phyloP scores from a whole-genome alignment of 257 asterid genomes.

The Forsythia suspensa region DNA sequence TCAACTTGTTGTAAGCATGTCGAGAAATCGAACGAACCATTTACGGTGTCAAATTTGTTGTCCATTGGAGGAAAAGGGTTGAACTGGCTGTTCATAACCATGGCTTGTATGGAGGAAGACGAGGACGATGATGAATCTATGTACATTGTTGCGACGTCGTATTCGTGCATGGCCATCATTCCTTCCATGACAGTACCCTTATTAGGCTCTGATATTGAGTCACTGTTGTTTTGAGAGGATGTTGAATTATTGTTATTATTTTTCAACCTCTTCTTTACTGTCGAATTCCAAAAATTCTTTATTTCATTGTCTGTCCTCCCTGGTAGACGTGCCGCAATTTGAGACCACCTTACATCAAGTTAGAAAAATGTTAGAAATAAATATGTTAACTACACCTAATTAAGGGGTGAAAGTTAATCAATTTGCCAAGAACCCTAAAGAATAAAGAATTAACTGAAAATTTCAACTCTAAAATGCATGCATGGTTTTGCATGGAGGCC shows the following conservation, averaged over 20 bases:
- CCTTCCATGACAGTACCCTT: neutral
- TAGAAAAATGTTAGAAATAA: neutral
- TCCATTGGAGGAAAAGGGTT: conserved; percentile 45
- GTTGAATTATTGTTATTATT: conserved; percentile 32
- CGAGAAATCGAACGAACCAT: conserved; percentile 18
- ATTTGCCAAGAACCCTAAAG: neutral
- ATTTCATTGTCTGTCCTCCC: conserved; percentile 95
- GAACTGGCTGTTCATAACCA: conserved; percentile 38
- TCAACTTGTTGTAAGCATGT: neutral
- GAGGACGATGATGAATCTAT: conserved; percentile 49
- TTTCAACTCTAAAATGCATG: neutral
- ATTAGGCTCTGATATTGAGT: conserved; percentile 39
- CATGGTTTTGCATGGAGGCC: neutral
- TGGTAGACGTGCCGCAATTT: conserved; percentile 88
- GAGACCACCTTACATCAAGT: conserved; percentile 71
- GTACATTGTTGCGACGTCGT: conserved; percentile 44
- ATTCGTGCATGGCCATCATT: conserved; percentile 51
- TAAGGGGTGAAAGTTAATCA: neutral
- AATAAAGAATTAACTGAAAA: neutral
- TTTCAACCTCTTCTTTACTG: conserved; percentile 79
- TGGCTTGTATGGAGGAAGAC: conserved; percentile 35
- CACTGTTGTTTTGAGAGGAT: conserved; percentile 57
- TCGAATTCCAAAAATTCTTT: conserved; percentile 94
- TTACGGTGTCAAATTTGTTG: conserved; percentile 22
- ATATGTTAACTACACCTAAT: neutral